These are phyloP conservation scores for Stagonosporopsis vannaccii DNA, from an alignment of 2,329 filamentous ascomycete genomes.

Conservation along the genomic window DNA sequence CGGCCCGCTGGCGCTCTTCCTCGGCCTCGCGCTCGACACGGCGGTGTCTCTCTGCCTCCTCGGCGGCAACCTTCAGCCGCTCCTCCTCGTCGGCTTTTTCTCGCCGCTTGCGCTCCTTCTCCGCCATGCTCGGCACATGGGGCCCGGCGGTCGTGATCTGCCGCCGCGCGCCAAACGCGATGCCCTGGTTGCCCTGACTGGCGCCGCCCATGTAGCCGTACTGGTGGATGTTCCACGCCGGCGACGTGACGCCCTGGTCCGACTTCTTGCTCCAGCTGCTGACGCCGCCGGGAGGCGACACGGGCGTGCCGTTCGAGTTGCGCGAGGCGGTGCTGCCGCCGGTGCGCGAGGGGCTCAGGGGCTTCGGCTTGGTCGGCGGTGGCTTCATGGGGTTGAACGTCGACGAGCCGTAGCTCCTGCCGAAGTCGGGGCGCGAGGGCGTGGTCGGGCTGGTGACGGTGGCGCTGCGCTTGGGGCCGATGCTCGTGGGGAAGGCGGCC, in stretches of 20 bases:
- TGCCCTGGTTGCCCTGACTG: constrained; percentile 92
- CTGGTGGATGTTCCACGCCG: constrained; percentile 98
- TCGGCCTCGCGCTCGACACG: constrained; percentile 63
- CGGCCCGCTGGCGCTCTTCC: constrained; percentile 66
- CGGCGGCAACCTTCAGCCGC: constrained; percentile 56
- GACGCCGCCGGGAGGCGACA: constrained; percentile 62
- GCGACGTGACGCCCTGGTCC: constrained; percentile 80
- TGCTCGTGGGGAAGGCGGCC: constrained; percentile 72
- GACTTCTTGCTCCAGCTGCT: constrained; percentile 90
- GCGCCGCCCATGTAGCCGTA: constrained; percentile 98
- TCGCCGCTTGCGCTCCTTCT: constrained; percentile 76
- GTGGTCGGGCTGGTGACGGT: constrained; percentile 33
- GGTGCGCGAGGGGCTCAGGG: constrained; percentile 57
- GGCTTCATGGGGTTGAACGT: constrained; percentile 55
- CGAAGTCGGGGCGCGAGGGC: constrained; percentile 37
- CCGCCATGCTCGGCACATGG: constrained; percentile 78
- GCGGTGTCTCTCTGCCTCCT: constrained; percentile 60
- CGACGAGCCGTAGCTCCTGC: constrained; percentile 51
- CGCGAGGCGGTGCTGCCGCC: constrained; percentile 67
- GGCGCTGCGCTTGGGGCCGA: constrained; percentile 73
- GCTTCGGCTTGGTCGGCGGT: constrained; percentile 31
- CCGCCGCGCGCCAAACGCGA: constrained; percentile 87
- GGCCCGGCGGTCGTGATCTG: constrained; percentile 90
- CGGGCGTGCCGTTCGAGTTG: constrained; percentile 56
- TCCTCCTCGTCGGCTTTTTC: constrained; percentile 66